Conservation (phyloP, 2,329 filamentous ascomycete species). For the Trichoderma afroharzianum region DNA sequence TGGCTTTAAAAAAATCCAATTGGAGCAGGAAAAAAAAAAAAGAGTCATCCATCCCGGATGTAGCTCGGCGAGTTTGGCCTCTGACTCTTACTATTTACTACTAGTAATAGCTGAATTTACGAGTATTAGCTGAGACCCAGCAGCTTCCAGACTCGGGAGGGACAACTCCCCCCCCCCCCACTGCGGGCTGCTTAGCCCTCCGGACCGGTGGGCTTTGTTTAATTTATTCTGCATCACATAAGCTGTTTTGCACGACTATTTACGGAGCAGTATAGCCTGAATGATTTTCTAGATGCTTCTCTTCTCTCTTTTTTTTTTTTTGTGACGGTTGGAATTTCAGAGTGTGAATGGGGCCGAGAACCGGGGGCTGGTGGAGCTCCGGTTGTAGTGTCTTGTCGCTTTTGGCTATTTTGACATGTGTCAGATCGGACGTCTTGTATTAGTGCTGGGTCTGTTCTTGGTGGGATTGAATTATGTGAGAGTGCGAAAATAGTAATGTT, state of each 20-base stretch:
- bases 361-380: not conserved
- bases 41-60: not conserved
- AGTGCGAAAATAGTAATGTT: not conserved
- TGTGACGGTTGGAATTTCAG: not conserved
- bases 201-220: not conserved
- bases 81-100: not conserved
- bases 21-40: not conserved
- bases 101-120: not conserved
- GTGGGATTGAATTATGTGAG: not conserved
- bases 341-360: not conserved
- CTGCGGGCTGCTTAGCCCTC: conserved; percentile 4
- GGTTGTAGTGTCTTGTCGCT: not conserved
- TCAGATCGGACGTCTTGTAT: not conserved
- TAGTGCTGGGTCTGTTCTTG: not conserved
- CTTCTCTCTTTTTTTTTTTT: not conserved
- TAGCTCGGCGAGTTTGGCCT: conserved; percentile 9
- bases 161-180: not conserved
- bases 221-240: not conserved
- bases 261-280: not conserved
- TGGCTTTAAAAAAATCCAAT: not conserved
- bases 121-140: not conserved
- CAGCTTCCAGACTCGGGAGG: not conserved
- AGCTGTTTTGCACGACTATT: not conserved
- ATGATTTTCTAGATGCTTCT: not conserved
- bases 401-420: not conserved